Percentiles rank a stretch among this genome's conserved stretches.
Evolutionary conservation across 352 stramenopile species (phyloP).

Genomic region (Elongisporangium prolatum): DNA sequence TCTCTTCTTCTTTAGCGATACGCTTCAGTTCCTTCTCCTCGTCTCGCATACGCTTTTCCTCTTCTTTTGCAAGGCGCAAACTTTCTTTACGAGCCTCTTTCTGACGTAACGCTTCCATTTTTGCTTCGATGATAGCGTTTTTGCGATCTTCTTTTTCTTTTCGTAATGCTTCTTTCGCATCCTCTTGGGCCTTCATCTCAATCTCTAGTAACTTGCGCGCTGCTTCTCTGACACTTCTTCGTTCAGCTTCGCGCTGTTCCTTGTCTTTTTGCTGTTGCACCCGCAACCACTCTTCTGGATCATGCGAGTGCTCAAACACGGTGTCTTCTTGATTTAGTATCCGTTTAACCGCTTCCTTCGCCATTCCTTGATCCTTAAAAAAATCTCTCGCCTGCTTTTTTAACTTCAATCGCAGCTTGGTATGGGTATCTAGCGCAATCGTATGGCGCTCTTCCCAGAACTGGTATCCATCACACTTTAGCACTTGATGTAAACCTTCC

Average conservation of each 20-base stretch:
- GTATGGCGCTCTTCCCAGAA: constrained; percentile 83
- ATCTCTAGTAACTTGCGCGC: constrained; percentile 68
- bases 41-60: constrained; percentile 61
- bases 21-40: constrained; percentile 70
- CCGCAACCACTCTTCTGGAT: constrained; percentile 36
- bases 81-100: constrained; percentile 69
- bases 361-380: constrained; percentile 21
- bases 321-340: constrained; percentile 39
- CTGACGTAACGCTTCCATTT: constrained; percentile 51
- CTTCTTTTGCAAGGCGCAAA: constrained; percentile 49
- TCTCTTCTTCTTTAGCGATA: constrained; percentile 65
- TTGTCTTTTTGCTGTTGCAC: constrained; percentile 35
- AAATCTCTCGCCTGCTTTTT: constrained; percentile 52
- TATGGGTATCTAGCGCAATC: constrained; percentile 49
- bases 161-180: constrained; percentile 62
- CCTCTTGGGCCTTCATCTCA: constrained; percentile 73
- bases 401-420: constrained; percentile 50
- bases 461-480: constrained; percentile 67
- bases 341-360: constrained; percentile 40
- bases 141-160: constrained; percentile 67
- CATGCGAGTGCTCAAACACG: constrained; percentile 33
- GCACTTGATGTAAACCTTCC: constrained; percentile 61
- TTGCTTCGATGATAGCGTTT: constrained; percentile 61
- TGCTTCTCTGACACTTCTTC: constrained; percentile 60
- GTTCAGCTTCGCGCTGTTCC: constrained; percentile 58